phyloP scores from a whole-genome alignment of 2,329 filamentous ascomycete genomes.

The Botrytis byssoidea region DNA sequence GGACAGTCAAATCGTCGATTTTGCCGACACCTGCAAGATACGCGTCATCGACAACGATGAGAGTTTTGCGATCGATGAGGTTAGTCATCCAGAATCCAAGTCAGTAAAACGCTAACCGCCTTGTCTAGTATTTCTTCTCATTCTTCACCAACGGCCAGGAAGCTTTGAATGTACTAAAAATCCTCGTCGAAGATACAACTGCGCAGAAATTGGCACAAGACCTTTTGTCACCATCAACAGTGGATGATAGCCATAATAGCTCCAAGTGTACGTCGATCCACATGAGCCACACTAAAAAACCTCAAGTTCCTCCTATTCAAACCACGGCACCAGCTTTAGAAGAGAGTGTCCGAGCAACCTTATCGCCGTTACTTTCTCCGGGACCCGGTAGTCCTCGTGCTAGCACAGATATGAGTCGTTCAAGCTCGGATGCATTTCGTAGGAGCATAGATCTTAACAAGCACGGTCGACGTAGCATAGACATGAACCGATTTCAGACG shows the following conservation, averaged over 20 bases:
- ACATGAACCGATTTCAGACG: constrained; percentile 47
- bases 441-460: constrained; percentile 50
- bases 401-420: constrained; percentile 52
- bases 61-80: constrained; percentile 92
- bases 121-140: constrained; percentile 84
- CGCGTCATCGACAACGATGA: constrained; percentile 91
- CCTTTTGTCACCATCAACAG: constrained; percentile 28
- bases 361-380: constrained; percentile 49
- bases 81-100: constrained; percentile 41
- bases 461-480: constrained; percentile 48
- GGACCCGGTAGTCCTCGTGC: constrained; percentile 50
- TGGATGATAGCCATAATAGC: constrained; percentile 27
- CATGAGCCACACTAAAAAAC: constrained; percentile 24
- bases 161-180: constrained; percentile 71
- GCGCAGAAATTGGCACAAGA: constrained; percentile 39
- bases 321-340: constrained; percentile 42
- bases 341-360: constrained; percentile 60
- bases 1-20: constrained; percentile 84
- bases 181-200: constrained; percentile 39
- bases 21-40: constrained; percentile 91
- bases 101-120: constrained; percentile 32
- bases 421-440: constrained; percentile 55
- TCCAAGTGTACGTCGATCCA: constrained; percentile 34
- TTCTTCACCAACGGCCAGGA: constrained; percentile 87
- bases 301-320: constrained; percentile 27